Evolutionary conservation across 352 stramenopile species (phyloP).

Genomic region (Phytophthora aleatoria): DNA sequence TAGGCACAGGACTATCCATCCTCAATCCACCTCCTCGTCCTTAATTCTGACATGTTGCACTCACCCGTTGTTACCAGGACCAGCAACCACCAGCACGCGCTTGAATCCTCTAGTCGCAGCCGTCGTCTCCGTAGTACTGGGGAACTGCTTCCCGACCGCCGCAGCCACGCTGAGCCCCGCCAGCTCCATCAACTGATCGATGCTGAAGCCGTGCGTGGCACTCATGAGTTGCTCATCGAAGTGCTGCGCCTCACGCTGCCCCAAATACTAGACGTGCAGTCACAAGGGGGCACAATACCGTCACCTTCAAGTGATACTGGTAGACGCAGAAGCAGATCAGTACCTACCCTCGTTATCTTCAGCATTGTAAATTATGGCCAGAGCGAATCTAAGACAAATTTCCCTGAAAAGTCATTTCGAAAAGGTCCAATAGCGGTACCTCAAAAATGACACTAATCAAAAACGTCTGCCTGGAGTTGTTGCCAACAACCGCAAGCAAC

Average conservation of each 20-base stretch:
- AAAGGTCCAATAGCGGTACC: too few relatives aligned
- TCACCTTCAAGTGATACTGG: background rate
- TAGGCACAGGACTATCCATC: slow-evolving; percentile 15
- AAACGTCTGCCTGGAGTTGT: too few relatives aligned
- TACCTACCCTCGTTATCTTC: background rate
- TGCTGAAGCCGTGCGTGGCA: slow-evolving; percentile 85
- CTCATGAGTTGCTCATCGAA: slow-evolving; percentile 94
- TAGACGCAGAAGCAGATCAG: background rate
- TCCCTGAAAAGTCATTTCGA: too few relatives aligned
- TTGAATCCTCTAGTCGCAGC: slow-evolving; percentile 17
- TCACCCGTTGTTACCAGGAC: slow-evolving; percentile 98
- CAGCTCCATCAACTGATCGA: slow-evolving; percentile 99
- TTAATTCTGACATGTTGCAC: background rate
- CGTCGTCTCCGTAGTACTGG: background rate
- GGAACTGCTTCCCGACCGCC: slow-evolving; percentile 84
- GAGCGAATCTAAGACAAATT: too few relatives aligned
- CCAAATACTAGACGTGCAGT: slow-evolving; percentile 53
- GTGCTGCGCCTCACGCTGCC: slow-evolving; percentile 70
- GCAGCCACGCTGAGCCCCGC: slow-evolving; percentile 95
- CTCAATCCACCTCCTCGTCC: background rate
- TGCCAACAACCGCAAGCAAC: too few relatives aligned
- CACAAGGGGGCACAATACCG: background rate
- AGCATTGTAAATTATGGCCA: background rate
- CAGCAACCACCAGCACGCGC: slow-evolving; percentile 93
- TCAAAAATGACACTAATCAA: too few relatives aligned